A percentile compares a stretch with the other conserved stretches of the same genome.
Evolutionary conservation across 2,329 filamentous ascomycete species (phyloP).

Genomic region (Penicillium sp.): DNA sequence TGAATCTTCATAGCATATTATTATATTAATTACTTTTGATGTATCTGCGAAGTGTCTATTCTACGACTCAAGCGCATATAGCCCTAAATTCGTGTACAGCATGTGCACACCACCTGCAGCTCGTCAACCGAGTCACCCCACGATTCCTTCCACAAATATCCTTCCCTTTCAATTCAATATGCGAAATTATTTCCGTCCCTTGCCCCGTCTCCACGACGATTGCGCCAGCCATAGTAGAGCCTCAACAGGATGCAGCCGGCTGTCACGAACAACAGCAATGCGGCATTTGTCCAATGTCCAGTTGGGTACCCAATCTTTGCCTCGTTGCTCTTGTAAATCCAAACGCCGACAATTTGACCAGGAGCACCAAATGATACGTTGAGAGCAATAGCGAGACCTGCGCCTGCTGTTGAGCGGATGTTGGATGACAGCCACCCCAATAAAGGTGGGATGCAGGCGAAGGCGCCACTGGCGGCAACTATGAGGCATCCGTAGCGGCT

Average conservation of each 20-base stretch:
- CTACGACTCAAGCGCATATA: not conserved
- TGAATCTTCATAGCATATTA: not conserved
- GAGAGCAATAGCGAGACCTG: slow-evolving; percentile 67
- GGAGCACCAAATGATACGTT: slow-evolving; percentile 68
- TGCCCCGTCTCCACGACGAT: slow-evolving; percentile 28
- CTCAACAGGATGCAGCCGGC: slow-evolving; percentile 56
- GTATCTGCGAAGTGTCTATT: not conserved
- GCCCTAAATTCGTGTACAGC: not conserved
- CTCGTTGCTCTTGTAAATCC: slow-evolving; percentile 69
- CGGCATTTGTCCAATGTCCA: slow-evolving; percentile 67
- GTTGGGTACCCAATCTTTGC: slow-evolving; percentile 63
- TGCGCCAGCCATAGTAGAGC: slow-evolving; percentile 55
- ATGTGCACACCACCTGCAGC: not conserved
- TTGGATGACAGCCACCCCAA: slow-evolving; percentile 71
- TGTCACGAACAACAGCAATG: slow-evolving; percentile 58
- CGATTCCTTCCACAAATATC: not conserved
- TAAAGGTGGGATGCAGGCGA: slow-evolving; percentile 67
- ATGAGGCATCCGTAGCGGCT: slow-evolving; percentile 69
- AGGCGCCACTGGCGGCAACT: slow-evolving; percentile 64
- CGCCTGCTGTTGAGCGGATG: slow-evolving; percentile 62
- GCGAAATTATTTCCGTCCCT: slow-evolving; percentile 26
- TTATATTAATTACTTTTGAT: not conserved
- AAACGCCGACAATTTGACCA: slow-evolving; percentile 70
- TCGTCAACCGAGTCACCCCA: not conserved
- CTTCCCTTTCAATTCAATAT: slow-evolving; percentile 22